Evolutionary conservation across 1,284 basidiomycete genomes (phyloP), one percentile per base, ranked within the genome.

Genomic region (Moesziomyces globuligerus): DNA sequence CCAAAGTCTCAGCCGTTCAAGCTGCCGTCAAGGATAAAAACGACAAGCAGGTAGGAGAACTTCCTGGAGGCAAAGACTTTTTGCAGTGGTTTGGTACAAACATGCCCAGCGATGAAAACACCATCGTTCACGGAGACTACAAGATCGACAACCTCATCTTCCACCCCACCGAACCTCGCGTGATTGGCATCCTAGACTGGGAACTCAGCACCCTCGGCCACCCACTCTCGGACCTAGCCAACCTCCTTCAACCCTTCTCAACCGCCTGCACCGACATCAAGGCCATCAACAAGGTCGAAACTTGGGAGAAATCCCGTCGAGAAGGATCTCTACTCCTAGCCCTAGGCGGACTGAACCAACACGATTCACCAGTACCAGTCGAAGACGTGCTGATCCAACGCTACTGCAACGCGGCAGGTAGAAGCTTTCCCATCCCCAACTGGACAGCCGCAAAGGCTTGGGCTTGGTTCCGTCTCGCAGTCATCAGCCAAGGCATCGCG

Each of bases 141-240:
- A 98, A 98, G 84, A 86, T 96, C 21, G 94, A 98, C 83, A 98
- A 98, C 81, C 83, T 98, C 47, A 88, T 98, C 64, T 98, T 94
- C 84, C 94, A 97, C 79, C 91, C 91, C 0, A 93, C 90, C 2
- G 90, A 96, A 83, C 92, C 94, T 58, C 86, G 88, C 42, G 93
- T 98, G 2, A 94, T 98, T 75, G 94, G 92, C 2, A 93, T 98
- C 40, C 84, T 98, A 45, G 94, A 98, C 82, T 98, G 94, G 94
- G 94, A 98, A 81, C 85, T 98, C 36, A 94, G 92, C 76, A 98
- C 95, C 1, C 64, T 72, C 21, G 78, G 78, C 13, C 84, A 84
- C 60, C 84, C 84, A 2, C 87, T 96, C 1, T 91, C 91, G n/a
- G 94, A 98, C 81, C 86, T 98, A 3, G 93, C 89, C 2, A 97